A percentile compares a stretch with the other conserved stretches of the same genome.
phyloP scores from a whole-genome alignment of 192 early-diverging fungal genomes.

The Backusella mclennaniae region DNA sequence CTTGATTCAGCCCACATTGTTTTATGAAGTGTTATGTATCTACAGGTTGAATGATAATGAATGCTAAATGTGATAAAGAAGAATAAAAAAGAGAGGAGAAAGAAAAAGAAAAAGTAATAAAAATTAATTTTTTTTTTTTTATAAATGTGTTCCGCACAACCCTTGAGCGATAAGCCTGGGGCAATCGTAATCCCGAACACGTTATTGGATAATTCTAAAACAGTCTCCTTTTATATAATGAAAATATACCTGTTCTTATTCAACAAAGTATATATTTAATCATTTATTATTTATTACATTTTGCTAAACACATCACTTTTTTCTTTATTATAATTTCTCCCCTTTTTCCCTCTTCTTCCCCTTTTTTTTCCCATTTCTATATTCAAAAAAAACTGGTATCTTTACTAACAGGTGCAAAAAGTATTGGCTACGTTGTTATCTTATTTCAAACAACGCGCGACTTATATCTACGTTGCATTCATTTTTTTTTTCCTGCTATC shows the following conservation, averaged over 20 bases:
- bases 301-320: neutral
- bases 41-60: neutral
- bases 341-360: neutral
- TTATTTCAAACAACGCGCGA: neutral
- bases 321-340: neutral
- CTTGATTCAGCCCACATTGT: neutral
- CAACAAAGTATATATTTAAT: neutral
- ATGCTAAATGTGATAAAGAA: neutral
- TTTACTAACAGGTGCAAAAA: neutral
- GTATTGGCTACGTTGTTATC: neutral
- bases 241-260: neutral
- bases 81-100: neutral
- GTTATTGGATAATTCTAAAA: neutral
- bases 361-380: neutral
- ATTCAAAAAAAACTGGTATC: neutral
- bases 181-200: neutral
- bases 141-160: neutral
- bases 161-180: slow-evolving; percentile 2
- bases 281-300: neutral
- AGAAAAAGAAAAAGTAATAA: neutral
- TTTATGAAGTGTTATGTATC: neutral
- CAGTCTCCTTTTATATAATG: neutral
- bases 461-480: neutral
- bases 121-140: neutral
- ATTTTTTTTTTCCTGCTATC: neutral